phyloP scores from a whole-genome alignment of 2,329 filamentous ascomycete genomes.

The Drechslerella dactyloides region DNA sequence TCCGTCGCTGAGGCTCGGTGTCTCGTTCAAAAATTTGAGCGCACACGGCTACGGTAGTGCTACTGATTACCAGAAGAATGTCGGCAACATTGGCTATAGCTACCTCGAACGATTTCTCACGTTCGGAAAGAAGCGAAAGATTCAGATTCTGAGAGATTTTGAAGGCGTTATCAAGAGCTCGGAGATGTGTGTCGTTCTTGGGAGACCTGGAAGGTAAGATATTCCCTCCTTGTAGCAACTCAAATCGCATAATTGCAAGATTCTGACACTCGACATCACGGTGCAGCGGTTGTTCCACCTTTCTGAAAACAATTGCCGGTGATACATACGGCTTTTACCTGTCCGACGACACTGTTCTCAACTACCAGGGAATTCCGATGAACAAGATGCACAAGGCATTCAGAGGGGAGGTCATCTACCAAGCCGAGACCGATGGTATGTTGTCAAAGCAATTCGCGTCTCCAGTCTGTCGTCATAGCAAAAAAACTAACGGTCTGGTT shows the following conservation, averaged over 20 bases:
- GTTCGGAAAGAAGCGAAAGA: constrained; percentile 60
- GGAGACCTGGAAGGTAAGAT: constrained; percentile 65
- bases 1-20: constrained; percentile 65
- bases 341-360: constrained; percentile 73
- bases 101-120: constrained; percentile 55
- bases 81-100: constrained; percentile 55
- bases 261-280: not conserved
- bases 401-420: constrained; percentile 74
- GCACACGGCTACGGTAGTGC: constrained; percentile 69
- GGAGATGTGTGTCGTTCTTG: constrained; percentile 77
- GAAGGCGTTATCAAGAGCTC: constrained; percentile 71
- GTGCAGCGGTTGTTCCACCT: constrained; percentile 74
- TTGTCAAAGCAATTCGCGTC: not conserved
- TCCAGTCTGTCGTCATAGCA: no score
- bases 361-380: constrained; percentile 70
- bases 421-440: constrained; percentile 74
- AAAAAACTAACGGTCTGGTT: not conserved
- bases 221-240: not conserved
- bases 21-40: constrained; percentile 71
- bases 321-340: constrained; percentile 81
- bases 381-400: constrained; percentile 67
- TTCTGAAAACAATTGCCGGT: constrained; percentile 75
- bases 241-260: not conserved
- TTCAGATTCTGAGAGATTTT: constrained; percentile 69
- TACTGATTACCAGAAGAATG: constrained; percentile 58